Evolutionary conservation across 129 eudicot genomes (phyloP), one percentile per base, ranked within the genome.

Genomic region (Flaveria bidentis): DNA sequence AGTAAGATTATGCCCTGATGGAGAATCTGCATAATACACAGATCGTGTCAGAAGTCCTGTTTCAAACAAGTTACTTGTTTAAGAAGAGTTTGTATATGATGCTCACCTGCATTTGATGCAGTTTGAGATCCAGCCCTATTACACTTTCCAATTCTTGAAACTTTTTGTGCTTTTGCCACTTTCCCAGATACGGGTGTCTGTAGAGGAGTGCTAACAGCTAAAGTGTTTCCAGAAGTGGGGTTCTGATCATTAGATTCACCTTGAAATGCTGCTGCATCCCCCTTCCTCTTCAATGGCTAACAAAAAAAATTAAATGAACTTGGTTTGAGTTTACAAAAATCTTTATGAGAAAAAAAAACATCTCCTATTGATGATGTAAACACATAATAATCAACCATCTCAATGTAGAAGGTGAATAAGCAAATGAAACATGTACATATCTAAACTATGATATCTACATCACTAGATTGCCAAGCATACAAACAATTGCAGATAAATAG

Each of bases 1-100:
- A 70, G 97, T 94, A 70, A 91, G 96, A 86, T 78, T 87, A 83
- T 86, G 74, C 83, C 85, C 97, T 18, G 92, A 84, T 60, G 96
- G 97, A 79, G 97, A 95, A 81, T 92, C 99, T 95, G 88, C 86
- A 87, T 18, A 58, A 46, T 12, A 49, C 69, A 70, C 63, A 63
- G 47, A 0, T 60, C 47, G 39, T 30, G 26, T 70, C 9, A 78
- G 42, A 69, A 17, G 15, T 69, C 26, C 30, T 55, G 28, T 17
- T 62, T 63, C 36, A 13, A 69, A 78, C 51, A 69, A 44, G 63
- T 17, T 51, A 18, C 53, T 67, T 16, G 42, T 12, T 46, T 12
- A 9, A n/a, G 36, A 26, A 65, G 51, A 33, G 28, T 73, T 61
- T 41, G 36, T 49, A 36, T 13, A 9, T 71, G 20, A 42, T 23